A percentile compares a stretch with the other conserved stretches of the same genome.
Evolutionary conservation across 495 filamentous ascomycete genomes (phyloP).

Genomic region (Lophium mytilinum): DNA sequence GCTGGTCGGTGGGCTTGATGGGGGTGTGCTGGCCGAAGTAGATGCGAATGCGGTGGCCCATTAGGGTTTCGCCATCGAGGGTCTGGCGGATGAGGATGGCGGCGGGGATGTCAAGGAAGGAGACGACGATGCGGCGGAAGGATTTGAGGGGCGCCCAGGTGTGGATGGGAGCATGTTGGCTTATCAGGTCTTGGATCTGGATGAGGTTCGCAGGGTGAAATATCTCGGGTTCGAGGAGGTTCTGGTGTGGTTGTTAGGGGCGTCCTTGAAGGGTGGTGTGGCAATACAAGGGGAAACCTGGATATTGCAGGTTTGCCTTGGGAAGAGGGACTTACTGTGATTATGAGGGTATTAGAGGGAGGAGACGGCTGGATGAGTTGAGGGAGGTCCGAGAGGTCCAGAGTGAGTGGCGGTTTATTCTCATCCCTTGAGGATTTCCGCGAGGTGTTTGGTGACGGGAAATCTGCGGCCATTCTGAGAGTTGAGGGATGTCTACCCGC

Average conservation of each 20-base stretch:
- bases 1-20: constrained; percentile 51
- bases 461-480: constrained; percentile 9
- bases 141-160: constrained; percentile 88
- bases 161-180: constrained; percentile 61
- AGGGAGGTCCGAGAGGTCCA: constrained; percentile 77
- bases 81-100: constrained; percentile 64
- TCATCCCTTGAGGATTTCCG: constrained; percentile 20
- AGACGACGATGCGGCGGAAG: constrained; percentile 83
- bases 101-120: constrained; percentile 65
- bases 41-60: constrained; percentile 64
- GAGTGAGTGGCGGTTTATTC: constrained; percentile 50
- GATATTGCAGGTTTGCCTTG: constrained; percentile 39
- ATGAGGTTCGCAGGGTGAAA: constrained; percentile 72
- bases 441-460: constrained; percentile 18
- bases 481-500: background rate
- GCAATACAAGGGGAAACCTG: background rate
- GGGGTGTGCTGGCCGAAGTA: constrained; percentile 83
- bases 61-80: constrained; percentile 61
- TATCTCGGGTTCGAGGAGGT: constrained; percentile 67
- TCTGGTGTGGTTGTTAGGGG: constrained; percentile 33
- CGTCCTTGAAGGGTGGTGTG: background rate
- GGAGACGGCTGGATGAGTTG: constrained; percentile 68
- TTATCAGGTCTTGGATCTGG: constrained; percentile 65
- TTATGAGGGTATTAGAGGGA: constrained; percentile 88
- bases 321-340: constrained; percentile 34